These are phyloP conservation scores for Quercus engelmannii DNA, from an alignment of 306 rosid genomes.

Conservation along the genomic window DNA sequence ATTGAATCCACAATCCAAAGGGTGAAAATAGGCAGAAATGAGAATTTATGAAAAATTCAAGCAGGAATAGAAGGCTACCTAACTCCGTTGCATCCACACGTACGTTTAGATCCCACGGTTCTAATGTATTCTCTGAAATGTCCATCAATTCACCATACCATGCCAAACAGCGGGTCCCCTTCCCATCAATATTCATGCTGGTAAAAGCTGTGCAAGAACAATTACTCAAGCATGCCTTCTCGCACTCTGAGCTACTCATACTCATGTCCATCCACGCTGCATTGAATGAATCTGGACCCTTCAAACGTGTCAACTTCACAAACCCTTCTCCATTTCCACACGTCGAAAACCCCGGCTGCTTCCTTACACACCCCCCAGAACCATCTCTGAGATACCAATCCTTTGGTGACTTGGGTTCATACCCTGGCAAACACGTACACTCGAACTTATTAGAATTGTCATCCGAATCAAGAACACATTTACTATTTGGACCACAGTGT, in stretches of 20 bases:
- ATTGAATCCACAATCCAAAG: too few species aligned
- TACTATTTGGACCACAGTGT: background rate
- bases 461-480: background rate
- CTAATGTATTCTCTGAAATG: background rate
- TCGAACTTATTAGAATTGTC: background rate
- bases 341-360: background rate
- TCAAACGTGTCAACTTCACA: background rate
- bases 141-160: conserved; percentile 32
- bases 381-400: background rate
- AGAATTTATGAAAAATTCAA: too few species aligned
- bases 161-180: conserved; percentile 18
- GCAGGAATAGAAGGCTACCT: background rate
- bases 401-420: conserved; percentile 4
- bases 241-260: conserved; percentile 10
- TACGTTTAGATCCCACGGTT: conserved; percentile 12
- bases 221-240: conserved; percentile 14
- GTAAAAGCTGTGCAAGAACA: conserved; percentile 34
- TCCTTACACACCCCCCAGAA: conserved; percentile 3
- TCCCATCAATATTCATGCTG: conserved; percentile 1
- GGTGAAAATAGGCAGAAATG: too few species aligned
- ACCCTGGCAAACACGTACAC: conserved; percentile 10
- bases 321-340: conserved; percentile 26
- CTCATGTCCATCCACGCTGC: background rate
- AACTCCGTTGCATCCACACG: conserved; percentile 14
- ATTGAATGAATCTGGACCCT: background rate